Base-by-base conservation (phyloP, 2,329 filamentous ascomycete species). In the Madurella fahalii region DNA sequence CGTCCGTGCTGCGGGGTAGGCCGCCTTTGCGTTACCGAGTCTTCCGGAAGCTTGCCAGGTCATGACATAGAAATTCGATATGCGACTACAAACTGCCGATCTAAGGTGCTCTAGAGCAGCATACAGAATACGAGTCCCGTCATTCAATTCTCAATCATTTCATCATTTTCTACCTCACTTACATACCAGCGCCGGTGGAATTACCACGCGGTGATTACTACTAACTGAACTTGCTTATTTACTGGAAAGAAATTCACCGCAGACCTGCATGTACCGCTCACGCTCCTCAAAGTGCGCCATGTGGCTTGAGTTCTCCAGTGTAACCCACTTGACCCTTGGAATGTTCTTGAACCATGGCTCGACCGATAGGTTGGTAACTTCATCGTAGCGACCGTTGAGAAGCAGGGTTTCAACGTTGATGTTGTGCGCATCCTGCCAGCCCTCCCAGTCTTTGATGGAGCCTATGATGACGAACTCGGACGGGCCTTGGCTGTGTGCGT, bases 281-380 rank as follows among this genome's bases (percentile, higher is more conserved):
- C 56, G 49, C 9, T 63, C 61, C 52, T 67, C 65, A 58, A 57
- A 67, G 12, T 63, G 55, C 4, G 57, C 54, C 53, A 60, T 57
- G 18, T 67, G 65, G 16, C 54, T 60, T 2, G 53, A 48, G 13
- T 64, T 60, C 12, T 60, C 61, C 2, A 67, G 53, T 3, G 63
- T 67, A 2, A 65, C 59, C 65, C 65, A 67, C 47, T 60, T 63
- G 42, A 64, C 62, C 50, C 61, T 63, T 1, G 54, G 54, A 30
- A 67, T 67, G 2, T 40, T 32, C 40, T 41, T 61, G 44, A 65
- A 66, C 61, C 64, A 67, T 0, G 64, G 64, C 18, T 61, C 55
- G 18, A 67, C 57, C 12, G 47, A 52, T 18, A 61, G 47, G 18
- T 65, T 61, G 37, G 61, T 64, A 2, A 61, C 64, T 34, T 68